Evolutionary conservation across 192 early-diverging fungal genomes (phyloP).

Genomic region (Umbelopsis isabellina): DNA sequence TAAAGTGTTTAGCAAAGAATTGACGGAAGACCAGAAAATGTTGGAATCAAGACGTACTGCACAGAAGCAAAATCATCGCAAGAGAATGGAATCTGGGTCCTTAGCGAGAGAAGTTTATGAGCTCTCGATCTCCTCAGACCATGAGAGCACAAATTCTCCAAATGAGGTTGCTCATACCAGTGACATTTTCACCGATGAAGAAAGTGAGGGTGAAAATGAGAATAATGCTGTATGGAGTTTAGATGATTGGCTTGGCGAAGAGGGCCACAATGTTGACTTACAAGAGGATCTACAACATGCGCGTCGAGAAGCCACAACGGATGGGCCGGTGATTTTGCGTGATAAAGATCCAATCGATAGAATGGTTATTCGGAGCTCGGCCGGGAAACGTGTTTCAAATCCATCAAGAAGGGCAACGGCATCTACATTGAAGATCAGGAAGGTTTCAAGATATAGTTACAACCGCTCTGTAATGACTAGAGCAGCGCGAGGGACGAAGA

Average conservation of each 20-base stretch:
- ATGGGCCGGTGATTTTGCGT: background rate
- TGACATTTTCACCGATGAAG: conserved; percentile 14
- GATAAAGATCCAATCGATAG: conserved; percentile 14
- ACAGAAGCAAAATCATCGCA: background rate
- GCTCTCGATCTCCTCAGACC: background rate
- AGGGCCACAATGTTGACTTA: background rate
- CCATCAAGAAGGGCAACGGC: background rate
- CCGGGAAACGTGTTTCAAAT: background rate
- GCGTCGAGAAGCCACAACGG: background rate
- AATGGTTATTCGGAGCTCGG: conserved; percentile 1
- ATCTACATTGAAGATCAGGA: background rate
- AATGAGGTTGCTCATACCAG: background rate
- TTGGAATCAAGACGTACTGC: background rate
- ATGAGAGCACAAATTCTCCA: background rate
- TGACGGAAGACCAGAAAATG: conserved; percentile 14
- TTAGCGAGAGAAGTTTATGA: background rate
- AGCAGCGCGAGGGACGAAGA: background rate
- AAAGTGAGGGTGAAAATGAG: background rate
- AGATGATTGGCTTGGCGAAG: conserved; percentile 9
- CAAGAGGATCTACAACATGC: background rate
- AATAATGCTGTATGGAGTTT: background rate
- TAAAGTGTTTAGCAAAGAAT: conserved; percentile 22
- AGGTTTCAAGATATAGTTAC: background rate
- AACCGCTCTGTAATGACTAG: background rate
- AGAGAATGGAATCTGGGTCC: background rate